Evolutionary conservation across 495 filamentous ascomycete genomes (phyloP), one percentile per base, ranked within the genome.

Genomic region (Aspergillus coremiiformis): DNA sequence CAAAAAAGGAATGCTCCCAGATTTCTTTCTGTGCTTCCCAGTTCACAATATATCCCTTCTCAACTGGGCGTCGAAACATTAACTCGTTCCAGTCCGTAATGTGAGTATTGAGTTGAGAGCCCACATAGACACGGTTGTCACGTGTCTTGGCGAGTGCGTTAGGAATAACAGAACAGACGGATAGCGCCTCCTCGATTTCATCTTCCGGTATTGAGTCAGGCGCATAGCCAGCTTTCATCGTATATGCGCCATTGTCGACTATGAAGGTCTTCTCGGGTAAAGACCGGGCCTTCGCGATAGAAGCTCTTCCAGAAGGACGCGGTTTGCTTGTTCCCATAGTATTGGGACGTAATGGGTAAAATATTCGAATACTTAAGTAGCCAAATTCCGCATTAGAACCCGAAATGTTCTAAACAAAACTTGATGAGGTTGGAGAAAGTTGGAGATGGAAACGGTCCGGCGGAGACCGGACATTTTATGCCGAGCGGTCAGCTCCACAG

Each of bases 21-120:
- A 98, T 90, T 57, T 93, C 91, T 66, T 86, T 90, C 74, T 99
- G 83, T 0, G 84, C 86, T 65, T 97, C 94, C 93, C 93, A 99
- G 61, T 95, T 97, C 43, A 96, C 89, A 32, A 95, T 75, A 64
- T 86, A 96, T 24, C 93, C 93, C 68, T 93, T 96, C 71, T 99
- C 93, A 19, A 97, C 86, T 0, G 93, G 93, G 11, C 93, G 80
- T 30, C 90, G 81, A 59, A 96, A 95, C 12, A 77, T 76, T 53
- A 93, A 83, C 62, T 95, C 91, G 51, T 90, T 90, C 74, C 90
- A 96, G 64, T 97, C 91, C 44, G 74, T 83, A 62, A 90, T 90
- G 55, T 81, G 80, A 9, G 82, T 79, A 27, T 60, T 62, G n/a
- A 95, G 69, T 53, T 96, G 85, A 1, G 88, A 81, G 23, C 83